Evolutionary conservation across 1,139 yeast species (phyloP).

Genomic region (Pichia sp.): DNA sequence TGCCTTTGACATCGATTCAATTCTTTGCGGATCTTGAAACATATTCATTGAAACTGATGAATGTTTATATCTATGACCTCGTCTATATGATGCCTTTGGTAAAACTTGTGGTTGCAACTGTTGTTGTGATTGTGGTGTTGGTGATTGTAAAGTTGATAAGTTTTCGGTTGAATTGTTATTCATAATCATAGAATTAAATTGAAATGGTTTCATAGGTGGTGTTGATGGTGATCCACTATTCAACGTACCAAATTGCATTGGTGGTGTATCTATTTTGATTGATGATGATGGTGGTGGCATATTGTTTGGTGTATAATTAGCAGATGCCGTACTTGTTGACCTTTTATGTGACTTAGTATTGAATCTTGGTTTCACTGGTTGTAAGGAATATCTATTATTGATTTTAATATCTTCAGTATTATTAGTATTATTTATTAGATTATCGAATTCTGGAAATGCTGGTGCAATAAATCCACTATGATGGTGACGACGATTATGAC

Average conservation of each 20-base stretch:
- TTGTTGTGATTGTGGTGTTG: background rate
- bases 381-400: constrained; percentile 10
- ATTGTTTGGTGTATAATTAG: constrained; percentile 17
- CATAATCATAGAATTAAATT: constrained; percentile 42
- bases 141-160: constrained; percentile 5
- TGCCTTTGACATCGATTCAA: constrained; percentile 63
- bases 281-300: constrained; percentile 32
- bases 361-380: constrained; percentile 7
- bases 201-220: constrained; percentile 37
- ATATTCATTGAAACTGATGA: constrained; percentile 96
- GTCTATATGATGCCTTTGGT: constrained; percentile 63
- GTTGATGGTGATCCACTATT: background rate
- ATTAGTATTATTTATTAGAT: background rate
- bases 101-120: constrained; percentile 24
- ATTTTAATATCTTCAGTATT: background rate
- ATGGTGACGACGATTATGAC: background rate
- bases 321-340: constrained; percentile 15
- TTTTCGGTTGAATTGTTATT: constrained; percentile 22
- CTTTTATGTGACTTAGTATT: constrained; percentile 10
- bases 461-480: constrained; percentile 1
- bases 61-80: constrained; percentile 93
- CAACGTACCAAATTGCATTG: constrained; percentile 21
- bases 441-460: background rate
- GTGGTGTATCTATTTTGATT: constrained; percentile 32
- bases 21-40: constrained; percentile 57